A percentile compares a stretch with the other conserved stretches of the same genome.
phyloP scores from a whole-genome alignment of 495 filamentous ascomycete genomes.

The Xylaria castorea region DNA sequence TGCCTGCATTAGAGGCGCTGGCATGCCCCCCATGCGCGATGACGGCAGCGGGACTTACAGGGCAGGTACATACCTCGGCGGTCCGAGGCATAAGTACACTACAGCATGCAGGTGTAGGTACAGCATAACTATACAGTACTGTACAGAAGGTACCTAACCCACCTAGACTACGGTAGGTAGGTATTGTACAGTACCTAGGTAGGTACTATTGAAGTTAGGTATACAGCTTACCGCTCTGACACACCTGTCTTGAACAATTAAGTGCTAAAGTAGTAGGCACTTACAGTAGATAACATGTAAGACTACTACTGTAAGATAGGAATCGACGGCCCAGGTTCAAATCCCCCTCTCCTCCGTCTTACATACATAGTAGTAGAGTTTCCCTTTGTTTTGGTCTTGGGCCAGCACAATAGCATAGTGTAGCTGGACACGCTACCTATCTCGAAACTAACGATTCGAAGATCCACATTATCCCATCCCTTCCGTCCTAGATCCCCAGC shows the following conservation, averaged over 20 bases:
- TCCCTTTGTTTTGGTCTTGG: background rate
- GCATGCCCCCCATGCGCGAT: conserved; percentile 15
- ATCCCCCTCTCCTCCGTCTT: no score
- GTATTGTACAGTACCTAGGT: no score
- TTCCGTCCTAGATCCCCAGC: conserved; percentile 1
- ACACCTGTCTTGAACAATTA: background rate
- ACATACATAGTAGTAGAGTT: background rate
- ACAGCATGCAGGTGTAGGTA: background rate
- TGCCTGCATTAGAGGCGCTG: conserved; percentile 1
- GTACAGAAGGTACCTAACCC: background rate
- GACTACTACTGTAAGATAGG: no score
- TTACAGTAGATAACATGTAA: no score
- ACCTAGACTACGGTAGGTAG: no score
- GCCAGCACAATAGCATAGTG: background rate
- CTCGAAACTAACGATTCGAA: background rate
- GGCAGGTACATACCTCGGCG: no score
- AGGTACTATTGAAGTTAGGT: no score
- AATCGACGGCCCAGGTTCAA: no score
- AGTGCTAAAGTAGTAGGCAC: no score
- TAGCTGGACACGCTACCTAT: background rate
- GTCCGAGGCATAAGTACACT: no score
- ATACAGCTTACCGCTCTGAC: no score
- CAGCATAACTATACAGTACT: no score
- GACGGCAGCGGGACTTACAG: background rate
- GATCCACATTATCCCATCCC: conserved; percentile 9